Conservation (phyloP, 2,329 filamentous ascomycete species). For the Calonectria montana region DNA sequence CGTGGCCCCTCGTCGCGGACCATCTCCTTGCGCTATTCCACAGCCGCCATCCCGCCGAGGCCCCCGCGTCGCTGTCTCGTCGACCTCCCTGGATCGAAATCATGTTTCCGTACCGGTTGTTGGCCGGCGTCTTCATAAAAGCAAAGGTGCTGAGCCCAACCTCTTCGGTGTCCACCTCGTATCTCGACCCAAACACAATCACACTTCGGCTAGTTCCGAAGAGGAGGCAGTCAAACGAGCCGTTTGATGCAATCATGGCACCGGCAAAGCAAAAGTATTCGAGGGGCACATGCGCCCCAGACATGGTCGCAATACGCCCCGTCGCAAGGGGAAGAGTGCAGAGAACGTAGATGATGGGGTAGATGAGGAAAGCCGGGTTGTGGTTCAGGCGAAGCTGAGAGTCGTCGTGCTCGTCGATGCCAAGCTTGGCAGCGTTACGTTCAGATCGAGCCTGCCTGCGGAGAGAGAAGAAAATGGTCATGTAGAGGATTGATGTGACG, state of each 20-base stretch:
- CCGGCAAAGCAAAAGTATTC: slow-evolving; percentile 70
- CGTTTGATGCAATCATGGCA: slow-evolving; percentile 67
- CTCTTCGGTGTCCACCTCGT: slow-evolving; percentile 54
- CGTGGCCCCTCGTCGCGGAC: slow-evolving; percentile 19
- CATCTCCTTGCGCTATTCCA: slow-evolving; percentile 31
- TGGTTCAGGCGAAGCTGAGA: slow-evolving; percentile 40
- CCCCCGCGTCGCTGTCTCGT: slow-evolving; percentile 19
- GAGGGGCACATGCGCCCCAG: slow-evolving; percentile 61
- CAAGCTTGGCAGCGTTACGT: slow-evolving; percentile 1
- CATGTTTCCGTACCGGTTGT: slow-evolving; percentile 55
- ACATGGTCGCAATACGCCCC: slow-evolving; percentile 73
- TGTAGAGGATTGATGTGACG: slow-evolving; percentile 53
- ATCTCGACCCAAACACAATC: slow-evolving; percentile 60
- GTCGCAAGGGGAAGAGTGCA: slow-evolving; percentile 75
- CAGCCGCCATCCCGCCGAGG: slow-evolving; percentile 42
- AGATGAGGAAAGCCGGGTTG: slow-evolving; percentile 71
- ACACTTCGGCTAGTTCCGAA: slow-evolving; percentile 64
- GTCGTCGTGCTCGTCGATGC: slow-evolving; percentile 20
- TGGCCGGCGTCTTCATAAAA: slow-evolving; percentile 57
- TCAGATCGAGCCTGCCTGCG: slow-evolving; percentile 40
- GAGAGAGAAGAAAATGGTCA: slow-evolving; percentile 53
- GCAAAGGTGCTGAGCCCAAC: slow-evolving; percentile 64
- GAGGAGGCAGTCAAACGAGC: slow-evolving; percentile 65
- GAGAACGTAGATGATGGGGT: slow-evolving; percentile 76
- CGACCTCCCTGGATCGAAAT: slow-evolving; percentile 51